Evolutionary conservation across 2,329 filamentous ascomycete species (phyloP).

Genomic region (Sclerotinia nivalis): DNA sequence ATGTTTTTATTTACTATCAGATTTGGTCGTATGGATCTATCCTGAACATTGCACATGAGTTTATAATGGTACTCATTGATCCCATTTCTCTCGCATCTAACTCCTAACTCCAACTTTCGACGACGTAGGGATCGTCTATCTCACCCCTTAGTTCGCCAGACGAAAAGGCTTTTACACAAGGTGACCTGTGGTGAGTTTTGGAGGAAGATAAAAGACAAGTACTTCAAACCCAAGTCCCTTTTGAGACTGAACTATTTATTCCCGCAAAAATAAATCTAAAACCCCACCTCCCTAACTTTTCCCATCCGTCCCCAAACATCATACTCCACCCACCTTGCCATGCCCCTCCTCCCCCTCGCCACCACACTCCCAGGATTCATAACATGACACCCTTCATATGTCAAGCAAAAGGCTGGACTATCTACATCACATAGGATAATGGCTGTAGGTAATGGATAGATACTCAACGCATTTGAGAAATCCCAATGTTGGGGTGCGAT

Average conservation of each 20-base stretch:
- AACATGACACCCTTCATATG: conserved; percentile 93
- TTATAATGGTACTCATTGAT: background rate
- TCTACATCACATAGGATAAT: conserved; percentile 82
- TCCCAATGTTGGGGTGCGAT: conserved; percentile 89
- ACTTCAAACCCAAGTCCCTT: background rate
- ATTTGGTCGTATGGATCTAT: background rate
- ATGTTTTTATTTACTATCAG: background rate
- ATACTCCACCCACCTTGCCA: conserved; percentile 86
- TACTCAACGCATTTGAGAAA: conserved; percentile 69
- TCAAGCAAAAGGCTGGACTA: conserved; percentile 79
- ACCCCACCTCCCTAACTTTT: conserved; percentile 38
- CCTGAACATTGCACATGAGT: background rate
- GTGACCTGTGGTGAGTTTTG: background rate
- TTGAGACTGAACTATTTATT: background rate
- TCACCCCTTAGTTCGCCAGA: background rate
- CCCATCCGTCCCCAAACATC: conserved; percentile 51
- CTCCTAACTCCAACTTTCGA: background rate
- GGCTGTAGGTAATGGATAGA: conserved; percentile 87
- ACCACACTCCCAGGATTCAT: conserved; percentile 86
- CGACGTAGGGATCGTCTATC: background rate
- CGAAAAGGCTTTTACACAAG: background rate
- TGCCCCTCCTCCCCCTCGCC: conserved; percentile 65
- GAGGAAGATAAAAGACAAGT: background rate
- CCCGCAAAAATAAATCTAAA: conserved; percentile 27
- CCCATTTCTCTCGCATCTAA: background rate